Conservation (phyloP, 1,284 basidiomycete species). For the Inonotus obliquus region DNA sequence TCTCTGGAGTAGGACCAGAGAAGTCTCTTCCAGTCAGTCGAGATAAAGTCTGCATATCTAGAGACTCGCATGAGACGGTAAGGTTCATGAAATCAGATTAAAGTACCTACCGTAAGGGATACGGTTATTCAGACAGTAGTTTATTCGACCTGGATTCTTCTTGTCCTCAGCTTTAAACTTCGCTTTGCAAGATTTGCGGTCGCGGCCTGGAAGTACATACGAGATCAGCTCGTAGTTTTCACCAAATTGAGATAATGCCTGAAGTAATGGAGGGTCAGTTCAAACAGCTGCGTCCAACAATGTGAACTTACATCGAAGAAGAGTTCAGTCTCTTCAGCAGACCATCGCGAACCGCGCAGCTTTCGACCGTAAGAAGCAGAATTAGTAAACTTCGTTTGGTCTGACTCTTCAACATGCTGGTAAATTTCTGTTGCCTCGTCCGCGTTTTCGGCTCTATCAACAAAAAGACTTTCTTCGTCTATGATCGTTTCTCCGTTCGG, state of each 20-base stretch:
- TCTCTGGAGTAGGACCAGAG: slow-evolving; percentile 70
- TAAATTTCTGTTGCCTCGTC: slow-evolving; percentile 59
- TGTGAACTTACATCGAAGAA: slow-evolving; percentile 70
- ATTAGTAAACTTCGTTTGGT: slow-evolving; percentile 79
- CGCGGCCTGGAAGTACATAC: slow-evolving; percentile 78
- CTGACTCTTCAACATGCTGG: slow-evolving; percentile 79
- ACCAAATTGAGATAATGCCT: slow-evolving; percentile 85
- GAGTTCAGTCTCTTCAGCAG: slow-evolving; percentile 77
- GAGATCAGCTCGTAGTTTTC: slow-evolving; percentile 92
- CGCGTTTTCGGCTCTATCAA: slow-evolving; percentile 56
- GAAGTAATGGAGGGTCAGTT: neutral
- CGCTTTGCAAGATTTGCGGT: slow-evolving; percentile 83
- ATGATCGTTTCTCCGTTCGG: slow-evolving; percentile 78
- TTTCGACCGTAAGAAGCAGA: slow-evolving; percentile 78
- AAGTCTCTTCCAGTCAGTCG: slow-evolving; percentile 80
- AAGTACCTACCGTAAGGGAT: slow-evolving; percentile 57
- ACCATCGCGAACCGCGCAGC: slow-evolving; percentile 76
- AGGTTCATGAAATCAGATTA: neutral
- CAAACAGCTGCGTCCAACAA: neutral
- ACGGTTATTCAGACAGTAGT: slow-evolving; percentile 59
- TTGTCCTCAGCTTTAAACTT: slow-evolving; percentile 90
- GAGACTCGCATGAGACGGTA: neutral
- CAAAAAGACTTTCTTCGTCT: slow-evolving; percentile 74
- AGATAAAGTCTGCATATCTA: slow-evolving; percentile 65
- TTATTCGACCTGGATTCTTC: slow-evolving; percentile 65